Evolutionary conservation across 1,284 basidiomycete genomes (phyloP), one percentile per base, ranked within the genome.

Genomic region (Waitea zeae): DNA sequence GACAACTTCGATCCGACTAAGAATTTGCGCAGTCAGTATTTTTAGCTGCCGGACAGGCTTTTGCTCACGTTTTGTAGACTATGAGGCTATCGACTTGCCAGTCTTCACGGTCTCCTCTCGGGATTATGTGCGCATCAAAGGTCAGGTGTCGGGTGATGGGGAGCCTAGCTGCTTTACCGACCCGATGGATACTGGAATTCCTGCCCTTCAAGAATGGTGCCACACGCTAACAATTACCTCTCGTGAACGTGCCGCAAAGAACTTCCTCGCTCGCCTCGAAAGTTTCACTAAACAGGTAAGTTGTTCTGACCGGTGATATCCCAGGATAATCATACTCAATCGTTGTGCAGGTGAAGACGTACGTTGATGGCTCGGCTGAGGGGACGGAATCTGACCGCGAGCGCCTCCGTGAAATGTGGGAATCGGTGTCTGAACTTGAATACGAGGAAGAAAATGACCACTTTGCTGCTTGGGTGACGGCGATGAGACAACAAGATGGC

Each of bases 91-190:
- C 36, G 56, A 73, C 39, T 57, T 74, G 3, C 71, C 71, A 3
- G 69, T 72, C 9, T 74, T 74, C 49, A 70, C 69, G 5, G 64
- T 60, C 38, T 73, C 70, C 1, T 62, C 67, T 18, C 60, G 70
- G 12, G 70, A 76, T 46, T 74, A 75, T 42, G 59, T 71, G 18
- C 54, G 68, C 30, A 44, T 70, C 19, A 67, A 35, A 64, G 64
- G 59, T 13, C 66, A 71, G 51, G 63, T 69, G 15, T 63, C 64
- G 44, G 69, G 70, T 13, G 70, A 74, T 39, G 70, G 70, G 4
- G 61, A 62, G 20, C 59, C 70, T 1, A 50, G 60, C 2, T 72
- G 69, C 43, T 74, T 75, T 50, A 57, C 61, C 24, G 61, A 63
- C 34, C 44, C 57, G 15, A 50, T 60, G n/a, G 64, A 72, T 40